Conservation (phyloP, 1,284 basidiomycete species). For the Flammula alnicola region DNA sequence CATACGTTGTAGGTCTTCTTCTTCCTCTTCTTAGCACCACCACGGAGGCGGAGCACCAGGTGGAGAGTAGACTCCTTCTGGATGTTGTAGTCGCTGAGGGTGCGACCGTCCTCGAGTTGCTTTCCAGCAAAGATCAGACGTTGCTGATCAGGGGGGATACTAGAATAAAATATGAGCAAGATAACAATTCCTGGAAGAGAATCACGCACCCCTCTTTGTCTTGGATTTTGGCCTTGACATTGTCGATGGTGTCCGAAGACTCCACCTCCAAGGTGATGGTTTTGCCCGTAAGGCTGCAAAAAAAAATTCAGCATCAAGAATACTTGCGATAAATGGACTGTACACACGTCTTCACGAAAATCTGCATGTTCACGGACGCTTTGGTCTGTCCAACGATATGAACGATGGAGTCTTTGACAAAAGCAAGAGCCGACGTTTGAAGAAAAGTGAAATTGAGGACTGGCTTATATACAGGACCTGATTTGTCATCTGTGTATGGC, state of each 20-base stretch:
- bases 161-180: conserved; percentile 29
- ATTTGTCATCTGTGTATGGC: conserved; percentile 47
- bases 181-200: conserved; percentile 14
- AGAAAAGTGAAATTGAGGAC: conserved; percentile 16
- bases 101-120: conserved; percentile 95
- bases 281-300: conserved; percentile 92
- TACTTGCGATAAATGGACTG: not conserved
- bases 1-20: conserved; percentile 97
- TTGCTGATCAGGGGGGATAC: conserved; percentile 95
- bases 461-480: conserved; percentile 26
- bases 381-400: conserved; percentile 82
- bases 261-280: conserved; percentile 98
- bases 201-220: conserved; percentile 90
- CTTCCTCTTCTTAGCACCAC: conserved; percentile 99
- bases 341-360: conserved; percentile 92
- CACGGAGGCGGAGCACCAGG: conserved; percentile 92
- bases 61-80: conserved; percentile 84
- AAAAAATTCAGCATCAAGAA: conserved; percentile 19
- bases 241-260: conserved; percentile 97
- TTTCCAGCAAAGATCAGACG: conserved; percentile 98
- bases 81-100: conserved; percentile 89
- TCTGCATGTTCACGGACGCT: conserved; percentile 83
- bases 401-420: conserved; percentile 89
- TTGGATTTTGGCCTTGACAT: conserved; percentile 96
- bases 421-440: conserved; percentile 55